A percentile compares a stretch with the other conserved stretches of the same genome.
phyloP scores from a whole-genome alignment of 192 early-diverging fungal genomes.

The Backusella liffmaniae region DNA sequence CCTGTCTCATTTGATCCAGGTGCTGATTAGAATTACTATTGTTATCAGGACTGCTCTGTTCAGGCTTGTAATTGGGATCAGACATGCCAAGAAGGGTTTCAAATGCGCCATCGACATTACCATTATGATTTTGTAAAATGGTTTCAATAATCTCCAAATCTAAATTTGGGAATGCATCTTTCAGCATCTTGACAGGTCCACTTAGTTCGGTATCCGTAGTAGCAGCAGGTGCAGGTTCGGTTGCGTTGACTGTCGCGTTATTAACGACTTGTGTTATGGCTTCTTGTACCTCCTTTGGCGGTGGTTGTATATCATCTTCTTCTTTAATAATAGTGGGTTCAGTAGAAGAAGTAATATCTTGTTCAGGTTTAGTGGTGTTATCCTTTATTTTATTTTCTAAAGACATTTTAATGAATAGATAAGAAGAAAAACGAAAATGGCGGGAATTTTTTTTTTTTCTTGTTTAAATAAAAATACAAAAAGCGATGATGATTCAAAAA shows the following conservation, averaged over 20 bases:
- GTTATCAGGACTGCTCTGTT: background rate
- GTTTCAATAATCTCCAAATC: constrained; percentile 49
- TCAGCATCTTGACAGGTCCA: constrained; percentile 26
- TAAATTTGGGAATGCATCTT: constrained; percentile 49
- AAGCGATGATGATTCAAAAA: background rate
- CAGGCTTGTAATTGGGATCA: constrained; percentile 50
- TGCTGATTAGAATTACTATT: constrained; percentile 21
- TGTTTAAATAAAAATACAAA: background rate
- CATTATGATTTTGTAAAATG: constrained; percentile 43
- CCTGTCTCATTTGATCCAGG: constrained; percentile 43
- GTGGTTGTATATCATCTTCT: background rate
- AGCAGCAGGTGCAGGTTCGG: background rate
- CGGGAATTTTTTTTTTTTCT: background rate
- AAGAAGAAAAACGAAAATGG: background rate
- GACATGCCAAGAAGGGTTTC: constrained; percentile 49
- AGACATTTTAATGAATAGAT: background rate
- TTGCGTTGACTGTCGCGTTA: background rate
- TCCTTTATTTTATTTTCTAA: background rate
- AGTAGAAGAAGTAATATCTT: background rate
- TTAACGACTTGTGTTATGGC: background rate
- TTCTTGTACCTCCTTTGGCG: background rate
- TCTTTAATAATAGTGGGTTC: background rate
- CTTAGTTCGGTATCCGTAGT: background rate
- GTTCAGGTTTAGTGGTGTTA: background rate
- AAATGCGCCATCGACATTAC: constrained; percentile 44